Evolutionary conservation across 139 green algal species (phyloP), one percentile per base, ranked within the genome.

Genomic region (Auxenochlorella pyrenoidosa): DNA sequence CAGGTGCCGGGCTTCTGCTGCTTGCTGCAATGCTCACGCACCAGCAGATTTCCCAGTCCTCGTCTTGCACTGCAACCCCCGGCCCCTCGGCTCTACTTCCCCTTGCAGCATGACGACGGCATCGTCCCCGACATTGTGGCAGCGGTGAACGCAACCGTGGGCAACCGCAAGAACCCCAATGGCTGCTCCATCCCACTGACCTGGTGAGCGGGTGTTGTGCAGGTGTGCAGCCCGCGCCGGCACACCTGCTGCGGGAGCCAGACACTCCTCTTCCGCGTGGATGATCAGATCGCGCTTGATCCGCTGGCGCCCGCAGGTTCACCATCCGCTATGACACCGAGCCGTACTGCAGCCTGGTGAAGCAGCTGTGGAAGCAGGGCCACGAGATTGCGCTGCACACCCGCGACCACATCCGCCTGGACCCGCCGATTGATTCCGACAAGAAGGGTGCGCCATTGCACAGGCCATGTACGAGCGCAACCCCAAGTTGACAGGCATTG

Each of bases 371-470:
- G 80, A 30, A 41, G 40, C 38, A 59, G 0, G 80, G 80, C 30
- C 80, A 85, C 80, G 80, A 85, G 80, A 85, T 85, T 76, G 80
- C 80, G 63, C 60, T 85, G 80, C 80, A 85, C 80, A 85, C 80
- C 13, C 80, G 80, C 28, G 80, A 85, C 60, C 80, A 85, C 80
- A 30, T 85, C 8, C 80, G 80, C 16, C 63, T 85, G 60, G 63
- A 77, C 63, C 21, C 60, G 6, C 80, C 80, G 0, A 51, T 85
- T 16, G 43, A 85, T n/a, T 16, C 28, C 10, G 63, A 75, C 22
- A 47, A 76, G 60, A 60, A 60, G 32, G 59, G 80, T 85, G 63
- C 58, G 80, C 63, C 60, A 68, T 68, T 30, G 2, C 30, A 44
- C n/a, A 28, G 10, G n/a, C n/a, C n/a, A n/a, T n/a, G n/a, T n/a